These are phyloP conservation scores for Xylaria flabelliformis DNA, from an alignment of 495 filamentous ascomycete species.

Conservation along the genomic window DNA sequence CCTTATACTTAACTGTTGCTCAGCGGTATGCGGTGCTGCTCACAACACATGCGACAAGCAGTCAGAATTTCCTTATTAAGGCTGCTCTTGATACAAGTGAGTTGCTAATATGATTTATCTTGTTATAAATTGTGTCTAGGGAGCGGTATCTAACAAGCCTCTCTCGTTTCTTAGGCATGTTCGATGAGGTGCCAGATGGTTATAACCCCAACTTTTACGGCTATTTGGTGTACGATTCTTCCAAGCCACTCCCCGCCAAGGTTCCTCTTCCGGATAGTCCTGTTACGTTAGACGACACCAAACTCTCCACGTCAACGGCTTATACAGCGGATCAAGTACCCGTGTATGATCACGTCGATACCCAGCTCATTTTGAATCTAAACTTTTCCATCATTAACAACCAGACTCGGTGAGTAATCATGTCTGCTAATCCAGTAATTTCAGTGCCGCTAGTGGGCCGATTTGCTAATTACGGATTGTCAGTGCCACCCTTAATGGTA, in stretches of 20 bases:
- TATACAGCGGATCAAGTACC: slow-evolving; percentile 44
- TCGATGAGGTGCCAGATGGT: slow-evolving; percentile 57
- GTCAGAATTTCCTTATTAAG: slow-evolving; percentile 65
- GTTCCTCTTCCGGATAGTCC: slow-evolving; percentile 47
- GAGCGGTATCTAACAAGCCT: not conserved
- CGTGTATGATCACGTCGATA: slow-evolving; percentile 54
- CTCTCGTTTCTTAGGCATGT: slow-evolving; percentile 53
- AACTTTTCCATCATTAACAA: slow-evolving; percentile 70
- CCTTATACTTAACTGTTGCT: slow-evolving; percentile 59
- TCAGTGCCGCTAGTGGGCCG: not conserved
- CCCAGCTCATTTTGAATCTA: slow-evolving; percentile 62
- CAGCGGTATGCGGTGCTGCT: slow-evolving; percentile 72
- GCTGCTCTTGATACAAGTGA: slow-evolving; percentile 52
- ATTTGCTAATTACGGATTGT: not conserved
- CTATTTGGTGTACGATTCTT: slow-evolving; percentile 67
- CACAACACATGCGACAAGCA: slow-evolving; percentile 36
- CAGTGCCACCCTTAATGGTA: slow-evolving; percentile 20
- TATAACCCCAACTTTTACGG: slow-evolving; percentile 69
- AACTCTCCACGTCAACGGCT: slow-evolving; percentile 61
- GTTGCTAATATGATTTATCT: not conserved
- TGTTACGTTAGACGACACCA: slow-evolving; percentile 62
- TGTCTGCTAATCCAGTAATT: not conserved
- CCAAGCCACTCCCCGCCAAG: slow-evolving; percentile 55
- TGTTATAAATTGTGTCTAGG: slow-evolving; percentile 30
- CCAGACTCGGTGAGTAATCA: slow-evolving; percentile 61